These are phyloP conservation scores for Fagopyrum homotropicum DNA, from an alignment of 148 eudicot species.

Conservation along the genomic window DNA sequence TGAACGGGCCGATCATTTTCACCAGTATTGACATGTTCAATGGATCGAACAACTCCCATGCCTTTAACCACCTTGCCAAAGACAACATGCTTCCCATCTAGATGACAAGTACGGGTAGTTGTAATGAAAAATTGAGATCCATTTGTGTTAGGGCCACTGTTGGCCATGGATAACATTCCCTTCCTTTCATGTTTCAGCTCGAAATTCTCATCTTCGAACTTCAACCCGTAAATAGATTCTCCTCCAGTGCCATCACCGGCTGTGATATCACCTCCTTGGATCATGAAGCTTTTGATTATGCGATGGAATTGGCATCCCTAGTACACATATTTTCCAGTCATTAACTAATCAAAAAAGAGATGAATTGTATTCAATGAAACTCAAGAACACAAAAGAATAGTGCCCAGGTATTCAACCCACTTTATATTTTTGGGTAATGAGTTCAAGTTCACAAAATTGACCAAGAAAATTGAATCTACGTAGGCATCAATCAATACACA, in stretches of 20 bases:
- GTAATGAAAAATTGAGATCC: conserved; percentile 77
- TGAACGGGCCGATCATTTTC: too few relatives aligned
- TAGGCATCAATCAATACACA: background rate
- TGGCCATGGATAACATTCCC: conserved; percentile 42
- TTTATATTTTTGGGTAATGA: too few relatives aligned
- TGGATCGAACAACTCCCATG: conserved; percentile 50
- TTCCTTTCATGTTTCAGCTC: conserved; percentile 63
- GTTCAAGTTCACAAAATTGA: too few relatives aligned
- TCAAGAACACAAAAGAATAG: background rate
- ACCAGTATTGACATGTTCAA: conserved; percentile 37
- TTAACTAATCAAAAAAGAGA: too few relatives aligned
- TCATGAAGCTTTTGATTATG: conserved; percentile 39
- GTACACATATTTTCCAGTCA: too few relatives aligned
- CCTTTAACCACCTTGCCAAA: conserved; percentile 81
- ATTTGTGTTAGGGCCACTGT: conserved; percentile 51
- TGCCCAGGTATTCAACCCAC: background rate
- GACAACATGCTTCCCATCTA: conserved; percentile 74
- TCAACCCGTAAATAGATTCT: conserved; percentile 70
- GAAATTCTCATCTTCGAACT: conserved; percentile 77
- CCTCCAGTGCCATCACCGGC: conserved; percentile 43
- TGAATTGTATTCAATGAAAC: background rate
- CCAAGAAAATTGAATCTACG: background rate
- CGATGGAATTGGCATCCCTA: conserved; percentile 29
- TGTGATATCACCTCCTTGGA: conserved; percentile 69
- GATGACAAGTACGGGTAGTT: conserved; percentile 47